Evolutionary conservation across 2,329 filamentous ascomycete genomes (phyloP).

Genomic region (Epichloe scottii): DNA sequence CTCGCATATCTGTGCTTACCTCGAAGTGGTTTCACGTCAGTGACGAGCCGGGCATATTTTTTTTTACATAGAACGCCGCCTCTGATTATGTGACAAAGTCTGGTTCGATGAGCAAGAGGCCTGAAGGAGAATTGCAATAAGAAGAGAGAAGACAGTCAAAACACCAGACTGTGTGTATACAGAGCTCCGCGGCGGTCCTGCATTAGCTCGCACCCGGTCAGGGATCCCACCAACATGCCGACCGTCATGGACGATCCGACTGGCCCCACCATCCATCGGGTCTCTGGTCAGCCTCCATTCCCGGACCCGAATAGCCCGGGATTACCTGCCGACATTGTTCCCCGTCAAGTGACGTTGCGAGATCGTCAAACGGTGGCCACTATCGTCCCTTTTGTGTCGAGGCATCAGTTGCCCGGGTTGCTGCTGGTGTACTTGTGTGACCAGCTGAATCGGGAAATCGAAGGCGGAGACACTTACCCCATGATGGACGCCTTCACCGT

Average conservation of each 20-base stretch:
- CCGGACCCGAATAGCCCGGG: slow-evolving; percentile 48
- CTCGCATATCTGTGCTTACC: too few relatives aligned
- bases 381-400: slow-evolving; percentile 69
- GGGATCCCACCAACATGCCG: slow-evolving; percentile 40
- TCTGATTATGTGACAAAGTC: too few relatives aligned
- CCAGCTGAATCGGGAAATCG: slow-evolving; percentile 81
- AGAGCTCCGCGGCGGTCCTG: not conserved
- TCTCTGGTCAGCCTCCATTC: slow-evolving; percentile 53
- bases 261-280: slow-evolving; percentile 56
- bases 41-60: too few relatives aligned
- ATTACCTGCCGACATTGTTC: slow-evolving; percentile 55
- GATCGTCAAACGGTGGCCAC: slow-evolving; percentile 77
- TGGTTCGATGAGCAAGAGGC: not conserved
- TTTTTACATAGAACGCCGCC: too few relatives aligned
- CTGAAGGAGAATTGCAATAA: not conserved
- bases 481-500: slow-evolving; percentile 66
- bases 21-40: too few relatives aligned
- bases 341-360: slow-evolving; percentile 68
- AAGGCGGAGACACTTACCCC: slow-evolving; percentile 83
- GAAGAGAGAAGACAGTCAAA: not conserved
- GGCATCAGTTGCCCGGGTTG: slow-evolving; percentile 60
- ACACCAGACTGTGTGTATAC: too few relatives aligned
- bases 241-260: slow-evolving; percentile 69
- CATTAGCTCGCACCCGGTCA: not conserved
- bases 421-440: slow-evolving; percentile 68